Percentiles rank a stretch among this genome's conserved stretches.
Conservation (phyloP, 2,329 filamentous ascomycete species). For the Aspergillus sp. region DNA sequence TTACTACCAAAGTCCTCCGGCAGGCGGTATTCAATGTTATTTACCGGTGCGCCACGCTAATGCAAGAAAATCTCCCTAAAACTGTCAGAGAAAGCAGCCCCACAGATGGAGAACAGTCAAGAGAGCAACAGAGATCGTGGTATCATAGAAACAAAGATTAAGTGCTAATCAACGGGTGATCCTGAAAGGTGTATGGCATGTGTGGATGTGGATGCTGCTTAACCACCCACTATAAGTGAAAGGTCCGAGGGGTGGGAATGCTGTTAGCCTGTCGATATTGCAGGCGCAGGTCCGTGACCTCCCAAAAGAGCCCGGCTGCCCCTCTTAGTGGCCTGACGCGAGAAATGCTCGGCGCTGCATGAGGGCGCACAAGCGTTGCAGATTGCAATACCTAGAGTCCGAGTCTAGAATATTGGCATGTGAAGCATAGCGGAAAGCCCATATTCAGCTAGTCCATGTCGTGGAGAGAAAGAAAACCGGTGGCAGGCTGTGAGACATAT, state of each 20-base stretch:
- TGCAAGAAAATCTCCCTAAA: slow-evolving; percentile 4
- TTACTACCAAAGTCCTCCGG: neutral
- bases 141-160: neutral
- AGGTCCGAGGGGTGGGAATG: neutral
- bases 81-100: neutral
- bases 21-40: neutral
- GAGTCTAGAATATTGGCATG: neutral
- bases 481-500: neutral
- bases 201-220: neutral
- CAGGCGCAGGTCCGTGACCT: neutral
- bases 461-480: neutral
- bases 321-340: neutral
- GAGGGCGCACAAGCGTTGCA: neutral
- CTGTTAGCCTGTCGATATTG: neutral
- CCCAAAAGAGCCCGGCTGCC: neutral
- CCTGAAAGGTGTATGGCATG: neutral
- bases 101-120: neutral
- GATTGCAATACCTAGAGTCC: neutral
- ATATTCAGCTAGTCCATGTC: neutral
- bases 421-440: neutral
- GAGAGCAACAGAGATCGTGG: neutral
- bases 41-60: slow-evolving; percentile 11
- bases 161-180: neutral
- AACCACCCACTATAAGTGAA: neutral
- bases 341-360: neutral